Evolutionary conservation across 2,329 filamentous ascomycete species (phyloP).

Genomic region (Lomentospora prolificans): DNA sequence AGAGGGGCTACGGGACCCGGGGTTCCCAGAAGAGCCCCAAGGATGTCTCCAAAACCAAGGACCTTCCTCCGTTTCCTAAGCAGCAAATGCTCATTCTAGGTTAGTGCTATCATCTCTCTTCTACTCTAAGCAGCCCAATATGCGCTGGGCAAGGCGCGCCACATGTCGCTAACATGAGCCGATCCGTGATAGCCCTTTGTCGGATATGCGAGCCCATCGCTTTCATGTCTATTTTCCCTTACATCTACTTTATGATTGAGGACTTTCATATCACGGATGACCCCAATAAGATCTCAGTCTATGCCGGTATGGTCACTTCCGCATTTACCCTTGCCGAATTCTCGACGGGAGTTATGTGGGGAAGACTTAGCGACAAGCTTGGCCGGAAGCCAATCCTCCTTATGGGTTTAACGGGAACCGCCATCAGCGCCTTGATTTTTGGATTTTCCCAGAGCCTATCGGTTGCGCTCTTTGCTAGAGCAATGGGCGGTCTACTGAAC

Average conservation of each 20-base stretch:
- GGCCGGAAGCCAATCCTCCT: constrained; percentile 89
- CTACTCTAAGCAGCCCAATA: no score
- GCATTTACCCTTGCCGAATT: constrained; percentile 96
- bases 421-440: constrained; percentile 84
- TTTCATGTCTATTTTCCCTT: constrained; percentile 99
- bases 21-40: constrained; percentile 6
- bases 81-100: constrained; percentile 33
- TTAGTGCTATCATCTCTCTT: constrained; percentile 19
- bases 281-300: constrained; percentile 73
- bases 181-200: constrained; percentile 57
- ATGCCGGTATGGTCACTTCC: constrained; percentile 92
- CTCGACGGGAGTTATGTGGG: constrained; percentile 86
- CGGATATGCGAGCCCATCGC: constrained; percentile 97
- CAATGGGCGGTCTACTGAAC: constrained; percentile 83
- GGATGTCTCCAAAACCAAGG: constrained; percentile 14
- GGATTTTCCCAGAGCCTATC: constrained; percentile 78
- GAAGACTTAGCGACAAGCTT: constrained; percentile 79
- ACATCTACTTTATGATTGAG: constrained; percentile 95
- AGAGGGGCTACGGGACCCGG: not conserved
- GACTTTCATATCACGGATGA: constrained; percentile 79
- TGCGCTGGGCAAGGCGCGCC: no score
- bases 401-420: constrained; percentile 81
- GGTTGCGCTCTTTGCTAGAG: constrained; percentile 76
- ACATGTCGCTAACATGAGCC: constrained; percentile 9
- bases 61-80: constrained; percentile 25